Conservation (phyloP, 352 stramenopile genomes). For the Aphanomyces invadans region DNA sequence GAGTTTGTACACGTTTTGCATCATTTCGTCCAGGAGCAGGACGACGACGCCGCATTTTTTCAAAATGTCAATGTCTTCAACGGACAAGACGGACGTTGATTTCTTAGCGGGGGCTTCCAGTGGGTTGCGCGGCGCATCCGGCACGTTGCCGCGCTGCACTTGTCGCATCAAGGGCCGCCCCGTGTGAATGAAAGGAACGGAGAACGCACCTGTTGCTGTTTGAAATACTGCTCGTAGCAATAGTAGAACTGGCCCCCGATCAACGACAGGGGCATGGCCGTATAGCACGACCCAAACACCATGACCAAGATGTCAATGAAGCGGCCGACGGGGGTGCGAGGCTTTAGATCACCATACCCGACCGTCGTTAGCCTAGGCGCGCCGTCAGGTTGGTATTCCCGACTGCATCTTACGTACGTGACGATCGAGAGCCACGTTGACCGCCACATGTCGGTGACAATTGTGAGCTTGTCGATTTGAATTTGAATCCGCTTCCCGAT, state of each 20-base stretch:
- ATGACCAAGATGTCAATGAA: conserved; percentile 59
- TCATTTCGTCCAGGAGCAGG: conserved; percentile 21
- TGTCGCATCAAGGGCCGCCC: too few species aligned
- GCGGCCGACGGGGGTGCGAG: conserved; percentile 53
- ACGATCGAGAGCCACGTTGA: conserved; percentile 63
- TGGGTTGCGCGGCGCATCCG: not conserved
- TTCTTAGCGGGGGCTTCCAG: not conserved
- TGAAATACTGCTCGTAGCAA: conserved; percentile 33
- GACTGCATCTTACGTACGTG: conserved; percentile 39
- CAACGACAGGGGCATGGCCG: conserved; percentile 64
- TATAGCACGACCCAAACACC: conserved; percentile 58
- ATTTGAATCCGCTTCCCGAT: conserved; percentile 55
- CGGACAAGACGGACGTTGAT: not conserved
- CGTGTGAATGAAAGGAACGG: too few species aligned
- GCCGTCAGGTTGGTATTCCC: not conserved
- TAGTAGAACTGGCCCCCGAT: conserved; percentile 65
- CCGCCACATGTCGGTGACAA: conserved; percentile 61
- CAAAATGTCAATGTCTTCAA: conserved; percentile 3
- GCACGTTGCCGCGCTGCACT: not conserved
- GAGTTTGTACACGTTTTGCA: conserved; percentile 19
- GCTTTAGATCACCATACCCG: conserved; percentile 60
- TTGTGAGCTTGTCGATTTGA: conserved; percentile 37
- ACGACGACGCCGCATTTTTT: conserved; percentile 12
- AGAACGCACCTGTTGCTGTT: conserved; percentile 3
- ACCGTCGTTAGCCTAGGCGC: conserved; percentile 52